phyloP scores from a whole-genome alignment of 1,139 yeast species.

The Saccharomyces hybrid region DNA sequence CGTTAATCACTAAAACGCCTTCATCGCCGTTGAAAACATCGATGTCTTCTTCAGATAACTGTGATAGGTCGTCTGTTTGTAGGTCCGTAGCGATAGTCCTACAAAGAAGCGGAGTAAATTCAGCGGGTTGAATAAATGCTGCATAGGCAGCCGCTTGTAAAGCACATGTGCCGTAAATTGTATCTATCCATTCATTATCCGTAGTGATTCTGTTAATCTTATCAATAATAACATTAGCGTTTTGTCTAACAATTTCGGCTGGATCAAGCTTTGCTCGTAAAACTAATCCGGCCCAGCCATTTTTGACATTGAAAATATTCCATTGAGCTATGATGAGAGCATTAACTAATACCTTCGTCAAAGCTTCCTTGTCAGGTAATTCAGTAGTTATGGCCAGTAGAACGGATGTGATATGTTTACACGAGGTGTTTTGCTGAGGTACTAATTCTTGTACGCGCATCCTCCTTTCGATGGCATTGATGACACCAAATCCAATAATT shows the following conservation, averaged over 20 bases:
- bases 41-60: conserved; percentile 40
- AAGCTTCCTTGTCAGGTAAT: conserved; percentile 31
- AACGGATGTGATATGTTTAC: conserved; percentile 35
- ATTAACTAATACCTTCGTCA: conserved; percentile 38
- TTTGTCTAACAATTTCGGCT: conserved; percentile 42
- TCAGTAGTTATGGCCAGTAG: conserved; percentile 41
- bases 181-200: conserved; percentile 14
- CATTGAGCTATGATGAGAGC: conserved; percentile 54
- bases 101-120: conserved; percentile 47
- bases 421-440: conserved; percentile 15
- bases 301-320: conserved; percentile 36
- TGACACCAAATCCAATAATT: conserved; percentile 19
- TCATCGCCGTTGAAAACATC: conserved; percentile 61
- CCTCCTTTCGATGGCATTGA: conserved; percentile 20
- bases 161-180: conserved; percentile 34
- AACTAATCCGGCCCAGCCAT: conserved; percentile 76
- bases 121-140: conserved; percentile 61
- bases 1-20: conserved; percentile 64
- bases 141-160: conserved; percentile 54
- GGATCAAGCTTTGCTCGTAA: conserved; percentile 60
- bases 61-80: conserved; percentile 26
- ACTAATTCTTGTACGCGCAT: conserved; percentile 8
- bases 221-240: conserved; percentile 37
- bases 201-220: conserved; percentile 27
- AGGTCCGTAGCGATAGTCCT: conserved; percentile 39